Conservation (phyloP, 1,284 basidiomycete genomes). For the Sanguinoderma infundibulare region DNA sequence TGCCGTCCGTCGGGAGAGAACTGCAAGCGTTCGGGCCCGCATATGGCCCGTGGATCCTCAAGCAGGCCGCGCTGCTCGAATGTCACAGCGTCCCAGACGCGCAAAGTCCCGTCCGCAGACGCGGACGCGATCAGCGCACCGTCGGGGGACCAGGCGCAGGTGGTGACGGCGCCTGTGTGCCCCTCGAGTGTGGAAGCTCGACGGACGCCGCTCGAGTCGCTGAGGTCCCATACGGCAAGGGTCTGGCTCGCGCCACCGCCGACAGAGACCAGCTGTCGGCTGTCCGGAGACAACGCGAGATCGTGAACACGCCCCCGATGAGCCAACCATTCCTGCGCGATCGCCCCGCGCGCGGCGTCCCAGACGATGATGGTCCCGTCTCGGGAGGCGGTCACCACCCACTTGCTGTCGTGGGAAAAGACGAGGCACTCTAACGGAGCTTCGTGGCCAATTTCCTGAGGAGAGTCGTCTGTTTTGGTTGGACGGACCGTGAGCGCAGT, state of each 20-base stretch:
- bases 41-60: neutral
- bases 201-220: neutral
- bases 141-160: constrained; percentile 1
- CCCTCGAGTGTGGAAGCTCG: neutral
- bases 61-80: neutral
- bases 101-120: neutral
- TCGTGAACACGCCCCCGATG: neutral
- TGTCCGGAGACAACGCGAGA: neutral
- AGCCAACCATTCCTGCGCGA: neutral
- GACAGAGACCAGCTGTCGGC: neutral
- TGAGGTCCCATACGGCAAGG: neutral
- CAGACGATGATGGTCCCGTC: neutral
- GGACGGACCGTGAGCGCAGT: no score
- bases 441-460: neutral
- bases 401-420: neutral
- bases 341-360: neutral
- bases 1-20: neutral
- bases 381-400: neutral
- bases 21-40: neutral
- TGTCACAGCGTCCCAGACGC: neutral
- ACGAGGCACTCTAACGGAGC: neutral
- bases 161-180: neutral
- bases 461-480: no score
- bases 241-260: no score
- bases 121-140: neutral